Percentiles rank a stretch among this genome's conserved stretches.
Conservation (phyloP, 2,329 filamentous ascomycete genomes). For the Pleomassaria siparia region DNA sequence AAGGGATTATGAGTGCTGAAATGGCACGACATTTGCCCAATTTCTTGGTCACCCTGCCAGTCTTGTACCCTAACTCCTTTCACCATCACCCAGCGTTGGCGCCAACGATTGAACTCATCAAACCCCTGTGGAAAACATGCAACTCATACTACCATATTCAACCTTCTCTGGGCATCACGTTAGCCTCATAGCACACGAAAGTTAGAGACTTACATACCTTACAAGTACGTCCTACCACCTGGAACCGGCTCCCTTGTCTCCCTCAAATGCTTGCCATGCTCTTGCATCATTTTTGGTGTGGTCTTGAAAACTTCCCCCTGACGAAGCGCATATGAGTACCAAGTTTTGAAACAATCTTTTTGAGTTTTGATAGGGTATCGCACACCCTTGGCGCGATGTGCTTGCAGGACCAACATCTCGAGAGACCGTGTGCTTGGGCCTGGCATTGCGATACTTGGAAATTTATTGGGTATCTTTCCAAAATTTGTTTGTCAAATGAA, state of each 20-base stretch:
- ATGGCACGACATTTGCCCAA: too few species aligned
- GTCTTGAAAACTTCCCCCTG: slow-evolving; percentile 39
- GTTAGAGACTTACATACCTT: slow-evolving; percentile 9
- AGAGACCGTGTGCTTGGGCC: slow-evolving; percentile 28
- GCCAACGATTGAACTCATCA: too few species aligned
- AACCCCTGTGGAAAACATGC: too few species aligned
- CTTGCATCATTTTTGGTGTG: slow-evolving; percentile 17
- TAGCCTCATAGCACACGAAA: not conserved
- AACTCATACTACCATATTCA: slow-evolving; percentile 3
- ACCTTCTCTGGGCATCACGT: not conserved
- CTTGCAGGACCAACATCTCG: slow-evolving; percentile 34
- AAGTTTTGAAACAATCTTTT: slow-evolving; percentile 41
- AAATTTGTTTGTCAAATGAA: not conserved
- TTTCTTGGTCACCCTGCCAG: not conserved
- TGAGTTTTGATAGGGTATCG: slow-evolving; percentile 32
- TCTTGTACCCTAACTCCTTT: too few species aligned
- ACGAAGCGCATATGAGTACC: slow-evolving; percentile 39
- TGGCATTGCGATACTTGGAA: slow-evolving; percentile 25
- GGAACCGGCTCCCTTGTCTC: slow-evolving; percentile 27
- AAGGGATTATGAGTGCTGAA: too few species aligned
- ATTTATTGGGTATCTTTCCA: not conserved
- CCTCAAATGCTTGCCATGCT: slow-evolving; percentile 26
- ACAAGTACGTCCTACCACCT: slow-evolving; percentile 36
- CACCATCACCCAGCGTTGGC: not conserved
- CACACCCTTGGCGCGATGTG: slow-evolving; percentile 39